Evolutionary conservation across 768 basidiomycete genomes (phyloP).

Genomic region (Termitomyces sp.): DNA sequence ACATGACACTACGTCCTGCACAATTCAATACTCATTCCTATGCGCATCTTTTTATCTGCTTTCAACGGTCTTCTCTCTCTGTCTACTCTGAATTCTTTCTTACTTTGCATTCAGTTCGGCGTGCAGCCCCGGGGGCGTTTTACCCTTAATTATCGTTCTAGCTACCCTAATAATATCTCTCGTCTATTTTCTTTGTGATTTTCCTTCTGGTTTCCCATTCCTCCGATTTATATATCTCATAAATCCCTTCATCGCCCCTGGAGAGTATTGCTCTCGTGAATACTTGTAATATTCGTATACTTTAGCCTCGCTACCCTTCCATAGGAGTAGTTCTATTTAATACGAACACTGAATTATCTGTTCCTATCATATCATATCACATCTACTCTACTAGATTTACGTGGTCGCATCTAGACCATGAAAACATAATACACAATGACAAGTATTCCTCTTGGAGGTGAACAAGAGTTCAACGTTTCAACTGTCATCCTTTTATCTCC

Average conservation of each 20-base stretch:
- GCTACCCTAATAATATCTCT: conserved; percentile 3
- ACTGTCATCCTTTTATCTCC: too few relatives aligned
- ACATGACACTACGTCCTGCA: conserved; percentile 7
- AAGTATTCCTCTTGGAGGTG: not conserved
- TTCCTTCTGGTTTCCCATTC: conserved; percentile 15
- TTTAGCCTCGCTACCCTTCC: conserved; percentile 17
- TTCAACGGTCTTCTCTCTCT: conserved; percentile 6
- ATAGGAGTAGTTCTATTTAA: conserved; percentile 12
- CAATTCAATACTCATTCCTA: conserved; percentile 11
- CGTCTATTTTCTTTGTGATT: conserved; percentile 20
- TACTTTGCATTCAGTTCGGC: conserved; percentile 13
- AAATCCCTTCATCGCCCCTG: conserved; percentile 5
- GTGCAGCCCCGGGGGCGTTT: conserved; percentile 21
- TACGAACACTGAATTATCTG: conserved; percentile 14
- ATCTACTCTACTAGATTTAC: conserved; percentile 10
- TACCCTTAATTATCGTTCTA: conserved; percentile 14
- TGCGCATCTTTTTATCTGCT: conserved; percentile 13
- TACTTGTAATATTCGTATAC: conserved; percentile 27
- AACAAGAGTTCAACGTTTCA: not conserved
- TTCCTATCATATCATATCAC: conserved; percentile 7
- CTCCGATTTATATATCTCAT: conserved; percentile 14
- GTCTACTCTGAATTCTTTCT: conserved; percentile 11
- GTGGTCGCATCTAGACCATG: conserved; percentile 8
- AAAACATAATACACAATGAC: not conserved
- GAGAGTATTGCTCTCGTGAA: conserved; percentile 10